These are phyloP conservation scores for Dittrichia graveolens DNA, from an alignment of 129 eudicot species.

Conservation along the genomic window DNA sequence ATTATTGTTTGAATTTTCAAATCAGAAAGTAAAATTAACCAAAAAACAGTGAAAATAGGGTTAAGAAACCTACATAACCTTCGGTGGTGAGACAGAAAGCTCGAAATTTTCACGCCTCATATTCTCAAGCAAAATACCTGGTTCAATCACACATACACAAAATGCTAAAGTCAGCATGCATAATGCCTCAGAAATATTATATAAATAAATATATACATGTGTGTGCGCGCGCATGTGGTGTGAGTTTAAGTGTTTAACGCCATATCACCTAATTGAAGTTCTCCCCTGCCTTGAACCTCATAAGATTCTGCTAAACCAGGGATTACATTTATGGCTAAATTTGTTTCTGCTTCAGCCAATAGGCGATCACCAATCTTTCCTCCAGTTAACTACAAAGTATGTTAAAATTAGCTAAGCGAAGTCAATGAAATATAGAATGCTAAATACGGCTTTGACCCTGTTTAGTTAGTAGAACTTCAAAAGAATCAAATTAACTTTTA, in stretches of 20 bases:
- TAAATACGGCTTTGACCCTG: neutral
- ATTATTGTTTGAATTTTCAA: neutral
- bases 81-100: slow-evolving; percentile 96
- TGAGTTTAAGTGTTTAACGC: neutral
- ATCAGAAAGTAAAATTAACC: neutral
- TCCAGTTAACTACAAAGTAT: slow-evolving; percentile 74
- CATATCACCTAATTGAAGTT: slow-evolving; percentile 84
- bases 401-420: neutral
- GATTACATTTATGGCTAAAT: slow-evolving; percentile 92
- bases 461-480: slow-evolving; percentile 3
- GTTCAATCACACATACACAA: slow-evolving; percentile 7
- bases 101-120: slow-evolving; percentile 99
- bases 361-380: slow-evolving; percentile 95
- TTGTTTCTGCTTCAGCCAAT: slow-evolving; percentile 93
- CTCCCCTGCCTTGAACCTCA: slow-evolving; percentile 99
- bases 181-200: neutral
- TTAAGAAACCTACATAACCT: slow-evolving; percentile 75
- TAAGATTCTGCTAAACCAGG: slow-evolving; percentile 83
- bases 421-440: neutral
- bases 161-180: slow-evolving; percentile 1
- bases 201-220: neutral
- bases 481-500: neutral
- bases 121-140: slow-evolving; percentile 96
- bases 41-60: neutral
- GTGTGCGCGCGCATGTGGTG: neutral